Percentiles rank a stretch among this genome's conserved stretches.
Conservation (phyloP, 441 rosid genomes). For the Raphanus hybrid region DNA sequence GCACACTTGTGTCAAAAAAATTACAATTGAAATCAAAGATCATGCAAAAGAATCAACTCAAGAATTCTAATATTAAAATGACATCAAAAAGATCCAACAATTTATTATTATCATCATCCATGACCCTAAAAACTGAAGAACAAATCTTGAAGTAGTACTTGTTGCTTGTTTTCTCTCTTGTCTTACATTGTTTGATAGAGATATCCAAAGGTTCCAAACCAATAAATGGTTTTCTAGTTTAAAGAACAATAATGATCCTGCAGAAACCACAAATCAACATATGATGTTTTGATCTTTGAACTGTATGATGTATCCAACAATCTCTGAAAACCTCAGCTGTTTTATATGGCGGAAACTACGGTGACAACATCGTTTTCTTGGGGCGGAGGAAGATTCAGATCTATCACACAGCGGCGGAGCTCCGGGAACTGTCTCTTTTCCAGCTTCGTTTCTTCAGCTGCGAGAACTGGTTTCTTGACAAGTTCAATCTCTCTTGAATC, state of each 20-base stretch:
- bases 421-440: conserved; percentile 29
- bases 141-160: conserved; percentile 19
- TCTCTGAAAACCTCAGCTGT: conserved; percentile 41
- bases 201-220: conserved; percentile 26
- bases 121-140: background rate
- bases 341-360: conserved; percentile 59
- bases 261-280: conserved; percentile 33
- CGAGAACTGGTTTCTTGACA: conserved; percentile 8
- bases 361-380: conserved; percentile 57
- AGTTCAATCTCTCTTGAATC: conserved; percentile 54
- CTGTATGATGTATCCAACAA: background rate
- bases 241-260: conserved; percentile 32
- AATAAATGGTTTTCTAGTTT: conserved; percentile 14
- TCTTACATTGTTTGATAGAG: conserved; percentile 29
- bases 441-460: conserved; percentile 38
- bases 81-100: conserved; percentile 33
- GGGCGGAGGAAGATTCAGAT: conserved; percentile 82
- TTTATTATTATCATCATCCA: conserved; percentile 5
- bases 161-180: background rate
- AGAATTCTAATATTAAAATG: conserved; percentile 27
- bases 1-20: conserved; percentile 29
- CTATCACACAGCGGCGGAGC: conserved; percentile 53
- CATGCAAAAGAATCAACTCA: conserved; percentile 38
- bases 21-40: conserved; percentile 31
- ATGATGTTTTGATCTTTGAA: conserved; percentile 8